Evolutionary conservation across 768 basidiomycete species (phyloP), one percentile per base, ranked within the genome.

Genomic region (Agrocybe pediades): DNA sequence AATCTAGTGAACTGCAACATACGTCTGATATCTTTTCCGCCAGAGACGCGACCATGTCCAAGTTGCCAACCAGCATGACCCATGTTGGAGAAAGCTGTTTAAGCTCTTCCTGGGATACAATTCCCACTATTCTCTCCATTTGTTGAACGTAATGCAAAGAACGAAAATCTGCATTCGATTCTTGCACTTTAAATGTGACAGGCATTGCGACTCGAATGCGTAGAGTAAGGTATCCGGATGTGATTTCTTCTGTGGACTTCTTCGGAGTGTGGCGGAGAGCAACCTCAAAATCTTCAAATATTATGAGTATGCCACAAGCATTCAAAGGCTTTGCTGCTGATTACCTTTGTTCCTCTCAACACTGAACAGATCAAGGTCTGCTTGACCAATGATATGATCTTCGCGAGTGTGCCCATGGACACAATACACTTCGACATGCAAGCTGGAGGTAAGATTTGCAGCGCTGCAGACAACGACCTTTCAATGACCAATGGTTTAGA

Each of bases 11-110:
- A 17, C 4, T 29, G 30, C 3, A 15, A 27, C 47, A 3, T 20
- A 40, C 47, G 21, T 48, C 47, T 20, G 47, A 29, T 17, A 48
- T 33, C 30, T 36, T 39, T 15, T 48, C 29, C 8, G 47, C 47
- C 20, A 48, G 13, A 36, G 47, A 39, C n/a, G 47, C 30, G 29
- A 48, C 30, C 11, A 33, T 48, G 11, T 39, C 33, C 19, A 48
- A n/a, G 1, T 29, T 30, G 2, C 21, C 36, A n/a, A 48, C 30
- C 2, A 48, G 21, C 11, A 29, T 29, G 9, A 48, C 25, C 47
- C 47, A 48, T 13, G 47, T 16, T 2, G 47, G 47, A 5, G 30
- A 20, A 6, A 48, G 21, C 24, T 48, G 29, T 15, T 48, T 36
- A 6, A 48, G n/a, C 6, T 39, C 29, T 20, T 48, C 47, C 20